Base-by-base conservation (phyloP, 2,329 filamentous ascomycete genomes). In the Botrytis pseudocinerea region DNA sequence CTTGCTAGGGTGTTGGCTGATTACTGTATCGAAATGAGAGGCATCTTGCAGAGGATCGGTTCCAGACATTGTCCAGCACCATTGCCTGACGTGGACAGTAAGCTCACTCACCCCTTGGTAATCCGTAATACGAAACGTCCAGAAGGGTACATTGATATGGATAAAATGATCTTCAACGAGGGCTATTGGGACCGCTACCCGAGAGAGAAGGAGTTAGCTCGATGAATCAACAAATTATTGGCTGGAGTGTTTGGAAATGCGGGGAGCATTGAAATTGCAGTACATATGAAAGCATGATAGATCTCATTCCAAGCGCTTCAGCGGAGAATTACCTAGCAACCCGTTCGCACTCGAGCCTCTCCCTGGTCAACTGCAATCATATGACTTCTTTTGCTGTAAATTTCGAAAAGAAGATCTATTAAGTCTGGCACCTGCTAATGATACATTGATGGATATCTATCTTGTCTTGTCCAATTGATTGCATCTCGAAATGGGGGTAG, bases 281-380 rank as follows among this genome's bases (percentile, higher is more conserved):
- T 51, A 68, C 44, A 54, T 35, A 32, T 28, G 12, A 48, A 73
- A 74, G 76, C 76, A 77, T 76, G 73, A 76, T 74, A 16, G 72
- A 66, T 75, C 64, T 79, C 77, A 77, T 77, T 78, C 77, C 71
- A 74, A 65, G 61, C 66, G 44, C 28, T 71, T 32, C 68, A 42
- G 46, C 76, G 77, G 78, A 78, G 75, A 78, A 78, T 75, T 76
- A 75, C 73, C 70, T n/a, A 28, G 51, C 16, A 28, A 54, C 51
- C 35, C 51, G 28, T 73, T 73, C 68, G 75, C 44, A 60, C 75
- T 78, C 76, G 75, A 76, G 74, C 75, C 76, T 68, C 70, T 73
- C 57, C 57, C 57, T 73, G 74, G 61, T 74, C 74, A 28, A 38
- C 38, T 74, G 71, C 63, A 73, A 38, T 72, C 51, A 51, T 72